phyloP scores from a whole-genome alignment of 371 early-diverging fungal species.

The Umbelopsis sp. region DNA sequence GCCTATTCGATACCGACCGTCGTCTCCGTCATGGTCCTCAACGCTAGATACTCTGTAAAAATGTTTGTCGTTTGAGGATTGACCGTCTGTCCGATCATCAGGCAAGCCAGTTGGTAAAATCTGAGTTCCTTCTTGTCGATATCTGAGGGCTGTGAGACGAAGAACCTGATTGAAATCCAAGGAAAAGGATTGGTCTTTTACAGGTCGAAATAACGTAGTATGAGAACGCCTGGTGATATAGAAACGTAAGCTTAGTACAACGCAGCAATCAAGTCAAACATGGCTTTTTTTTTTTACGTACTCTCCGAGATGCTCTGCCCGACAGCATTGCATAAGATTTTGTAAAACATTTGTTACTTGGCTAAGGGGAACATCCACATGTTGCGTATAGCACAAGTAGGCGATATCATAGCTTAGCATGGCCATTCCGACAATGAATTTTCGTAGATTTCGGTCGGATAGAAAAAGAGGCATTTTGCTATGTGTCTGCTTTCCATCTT shows the following conservation, averaged over 20 bases:
- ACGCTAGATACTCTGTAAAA: slow-evolving; percentile 23
- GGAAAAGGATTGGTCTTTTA: slow-evolving; percentile 35
- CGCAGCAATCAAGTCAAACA: neutral
- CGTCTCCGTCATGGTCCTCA: slow-evolving; percentile 28
- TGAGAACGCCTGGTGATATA: slow-evolving; percentile 39
- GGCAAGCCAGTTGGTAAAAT: slow-evolving; percentile 22
- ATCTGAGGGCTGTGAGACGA: slow-evolving; percentile 37
- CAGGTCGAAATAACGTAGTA: slow-evolving; percentile 30
- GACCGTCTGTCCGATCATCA: slow-evolving; percentile 18
- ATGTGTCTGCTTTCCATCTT: slow-evolving; percentile 26
- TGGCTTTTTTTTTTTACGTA: slow-evolving; percentile 33
- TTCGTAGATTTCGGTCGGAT: slow-evolving; percentile 56
- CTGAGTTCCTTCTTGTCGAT: slow-evolving; percentile 21
- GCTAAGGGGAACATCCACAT: slow-evolving; percentile 67
- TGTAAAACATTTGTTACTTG: slow-evolving; percentile 71
- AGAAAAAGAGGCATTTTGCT: slow-evolving; percentile 69
- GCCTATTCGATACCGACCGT: slow-evolving; percentile 19
- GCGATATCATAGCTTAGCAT: slow-evolving; percentile 88
- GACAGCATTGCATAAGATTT: slow-evolving; percentile 73
- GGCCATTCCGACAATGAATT: slow-evolving; percentile 73
- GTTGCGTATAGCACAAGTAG: slow-evolving; percentile 84
- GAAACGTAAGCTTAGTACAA: neutral
- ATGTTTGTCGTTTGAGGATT: slow-evolving; percentile 24
- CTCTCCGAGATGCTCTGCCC: slow-evolving; percentile 65
- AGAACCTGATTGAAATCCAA: slow-evolving; percentile 46